These are phyloP conservation scores for Peronospora farinosa DNA, from an alignment of 352 stramenopile species.

Conservation along the genomic window DNA sequence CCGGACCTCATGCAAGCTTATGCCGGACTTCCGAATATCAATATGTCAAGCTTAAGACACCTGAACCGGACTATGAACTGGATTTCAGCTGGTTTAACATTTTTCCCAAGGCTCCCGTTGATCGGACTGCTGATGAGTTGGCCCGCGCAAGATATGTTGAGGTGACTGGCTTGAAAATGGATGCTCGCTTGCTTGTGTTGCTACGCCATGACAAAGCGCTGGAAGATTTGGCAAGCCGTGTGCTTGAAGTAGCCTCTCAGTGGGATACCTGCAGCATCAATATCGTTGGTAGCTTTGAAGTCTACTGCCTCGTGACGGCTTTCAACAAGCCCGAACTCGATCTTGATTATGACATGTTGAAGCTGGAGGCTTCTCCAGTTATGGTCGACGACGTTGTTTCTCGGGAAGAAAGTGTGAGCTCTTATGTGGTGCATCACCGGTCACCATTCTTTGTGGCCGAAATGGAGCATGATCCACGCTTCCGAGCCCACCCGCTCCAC, in stretches of 20 bases:
- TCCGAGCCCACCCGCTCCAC: constrained; percentile 59
- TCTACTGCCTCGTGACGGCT: constrained; percentile 61
- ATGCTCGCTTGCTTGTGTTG: constrained; percentile 51
- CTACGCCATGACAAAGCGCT: constrained; percentile 49
- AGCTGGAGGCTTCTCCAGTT: constrained; percentile 31
- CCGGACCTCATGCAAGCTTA: constrained; percentile 10
- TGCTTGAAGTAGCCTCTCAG: constrained; percentile 52
- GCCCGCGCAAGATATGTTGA: constrained; percentile 51
- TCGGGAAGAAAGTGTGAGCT: constrained; percentile 60
- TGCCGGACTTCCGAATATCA: constrained; percentile 20
- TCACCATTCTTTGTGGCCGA: constrained; percentile 62
- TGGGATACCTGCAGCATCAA: constrained; percentile 71
- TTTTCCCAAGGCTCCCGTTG: constrained; percentile 68
- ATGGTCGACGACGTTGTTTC: constrained; percentile 50
- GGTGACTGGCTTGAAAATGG: constrained; percentile 44
- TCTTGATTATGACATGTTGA: constrained; percentile 26
- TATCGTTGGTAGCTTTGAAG: constrained; percentile 45
- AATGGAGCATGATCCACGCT: constrained; percentile 50
- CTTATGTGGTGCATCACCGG: constrained; percentile 63
- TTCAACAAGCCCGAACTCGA: constrained; percentile 30
- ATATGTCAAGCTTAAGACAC: constrained; percentile 55
- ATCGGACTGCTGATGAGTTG: constrained; percentile 25
- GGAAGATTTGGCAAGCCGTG: constrained; percentile 39
- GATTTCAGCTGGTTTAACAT: constrained; percentile 78
- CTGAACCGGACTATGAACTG: constrained; percentile 53